These are phyloP conservation scores for Aspergillus aculeatus DNA, from an alignment of 2,329 filamentous ascomycete species.

Conservation along the genomic window DNA sequence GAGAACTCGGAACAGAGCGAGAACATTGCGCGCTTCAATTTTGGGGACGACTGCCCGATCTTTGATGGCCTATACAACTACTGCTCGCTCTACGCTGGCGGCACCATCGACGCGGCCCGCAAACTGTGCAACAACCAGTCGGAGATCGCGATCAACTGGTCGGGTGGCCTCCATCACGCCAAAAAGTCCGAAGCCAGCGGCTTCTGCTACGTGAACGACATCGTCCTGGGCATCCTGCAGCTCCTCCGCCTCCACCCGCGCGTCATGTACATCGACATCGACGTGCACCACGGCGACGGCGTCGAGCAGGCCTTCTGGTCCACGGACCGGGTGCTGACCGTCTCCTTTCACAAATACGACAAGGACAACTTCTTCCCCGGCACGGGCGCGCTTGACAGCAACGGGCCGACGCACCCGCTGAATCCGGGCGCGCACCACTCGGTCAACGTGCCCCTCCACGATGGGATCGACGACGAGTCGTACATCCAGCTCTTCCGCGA, in stretches of 20 bases:
- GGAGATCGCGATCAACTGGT: constrained; percentile 97
- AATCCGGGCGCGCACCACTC: constrained; percentile 88
- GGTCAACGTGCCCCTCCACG: constrained; percentile 84
- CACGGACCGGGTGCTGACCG: constrained; percentile 84
- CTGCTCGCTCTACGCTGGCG: constrained; percentile 88
- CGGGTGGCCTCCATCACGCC: constrained; percentile 91
- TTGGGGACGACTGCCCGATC: constrained; percentile 91
- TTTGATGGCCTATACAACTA: constrained; percentile 96
- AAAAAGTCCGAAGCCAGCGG: constrained; percentile 92
- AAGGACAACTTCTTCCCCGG: constrained; percentile 82
- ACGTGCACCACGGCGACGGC: constrained; percentile 87
- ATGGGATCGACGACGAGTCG: constrained; percentile 87
- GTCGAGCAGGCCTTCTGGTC: constrained; percentile 91
- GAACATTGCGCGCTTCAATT: constrained; percentile 69
- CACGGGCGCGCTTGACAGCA: constrained; percentile 82
- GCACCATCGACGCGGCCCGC: constrained; percentile 83
- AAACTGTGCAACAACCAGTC: constrained; percentile 84
- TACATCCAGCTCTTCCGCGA: constrained; percentile 82
- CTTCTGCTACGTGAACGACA: constrained; percentile 99
- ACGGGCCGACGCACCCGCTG: constrained; percentile 75
- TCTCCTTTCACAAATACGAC: constrained; percentile 96
- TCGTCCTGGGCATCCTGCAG: constrained; percentile 88
- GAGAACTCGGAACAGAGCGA: constrained; percentile 61
- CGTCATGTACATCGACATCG: constrained; percentile 92
- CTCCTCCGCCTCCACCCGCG: constrained; percentile 77